These are phyloP conservation scores for Beta macrorhiza DNA, from an alignment of 179 eudicot species.

Conservation along the genomic window DNA sequence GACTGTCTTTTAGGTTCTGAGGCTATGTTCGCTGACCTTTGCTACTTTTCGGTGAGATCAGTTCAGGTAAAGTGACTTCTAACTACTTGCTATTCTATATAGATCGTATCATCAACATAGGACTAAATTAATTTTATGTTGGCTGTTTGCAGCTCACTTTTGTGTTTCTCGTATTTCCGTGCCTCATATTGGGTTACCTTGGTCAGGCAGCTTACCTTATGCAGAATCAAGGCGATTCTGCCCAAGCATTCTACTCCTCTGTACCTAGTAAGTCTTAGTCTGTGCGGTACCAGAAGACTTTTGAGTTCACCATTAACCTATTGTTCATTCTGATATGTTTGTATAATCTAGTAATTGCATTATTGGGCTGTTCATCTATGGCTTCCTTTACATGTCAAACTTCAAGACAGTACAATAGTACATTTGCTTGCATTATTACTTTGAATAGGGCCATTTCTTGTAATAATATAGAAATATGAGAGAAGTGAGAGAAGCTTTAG, in stretches of 20 bases:
- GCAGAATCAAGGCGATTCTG: conserved; percentile 62
- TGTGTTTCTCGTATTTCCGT: conserved; percentile 86
- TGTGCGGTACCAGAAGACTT: neutral
- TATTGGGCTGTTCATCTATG: neutral
- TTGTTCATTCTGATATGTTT: neutral
- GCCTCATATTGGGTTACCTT: conserved; percentile 93
- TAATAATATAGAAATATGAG: conserved; percentile 5
- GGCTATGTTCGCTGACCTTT: conserved; percentile 99
- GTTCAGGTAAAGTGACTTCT: conserved; percentile 65
- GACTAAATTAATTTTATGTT: conserved; percentile 13
- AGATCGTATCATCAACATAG: neutral
- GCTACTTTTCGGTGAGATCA: conserved; percentile 95
- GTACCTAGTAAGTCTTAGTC: conserved; percentile 63
- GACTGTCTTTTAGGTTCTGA: conserved; percentile 71
- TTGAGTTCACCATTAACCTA: neutral
- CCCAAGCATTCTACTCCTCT: conserved; percentile 81
- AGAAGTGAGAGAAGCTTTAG: neutral
- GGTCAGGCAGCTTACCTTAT: conserved; percentile 99
- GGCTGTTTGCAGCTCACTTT: conserved; percentile 78
- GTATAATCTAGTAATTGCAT: neutral
- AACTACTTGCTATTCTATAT: neutral
- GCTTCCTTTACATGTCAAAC: neutral
- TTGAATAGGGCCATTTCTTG: neutral
- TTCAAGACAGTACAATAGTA: neutral
- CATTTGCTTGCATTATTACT: no score